Conservation (phyloP, 208 protist genomes). For the Acanthamoeba quina region DNA sequence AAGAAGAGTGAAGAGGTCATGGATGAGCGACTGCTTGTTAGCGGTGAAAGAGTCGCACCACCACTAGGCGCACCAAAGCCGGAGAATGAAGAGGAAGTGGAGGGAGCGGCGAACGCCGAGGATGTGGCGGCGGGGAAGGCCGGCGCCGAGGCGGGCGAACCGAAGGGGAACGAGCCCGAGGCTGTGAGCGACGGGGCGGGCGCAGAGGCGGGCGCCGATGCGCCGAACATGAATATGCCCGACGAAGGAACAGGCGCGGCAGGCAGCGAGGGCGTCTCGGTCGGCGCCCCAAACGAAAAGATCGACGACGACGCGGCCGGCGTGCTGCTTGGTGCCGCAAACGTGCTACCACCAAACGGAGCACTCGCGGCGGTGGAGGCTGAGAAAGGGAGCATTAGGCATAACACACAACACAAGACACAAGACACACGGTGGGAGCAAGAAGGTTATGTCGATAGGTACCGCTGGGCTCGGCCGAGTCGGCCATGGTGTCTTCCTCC, state of each 20-base stretch:
- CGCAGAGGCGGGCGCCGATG: neutral
- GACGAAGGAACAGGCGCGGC: neutral
- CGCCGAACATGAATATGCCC: slow-evolving; percentile 15
- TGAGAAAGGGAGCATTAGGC: neutral
- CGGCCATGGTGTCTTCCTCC: slow-evolving; percentile 21
- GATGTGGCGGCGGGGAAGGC: neutral
- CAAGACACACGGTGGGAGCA: too few species aligned
- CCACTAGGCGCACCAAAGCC: neutral
- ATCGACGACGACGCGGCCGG: neutral
- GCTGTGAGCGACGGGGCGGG: neutral
- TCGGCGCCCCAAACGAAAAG: neutral
- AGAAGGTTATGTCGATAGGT: neutral
- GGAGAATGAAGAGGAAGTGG: neutral
- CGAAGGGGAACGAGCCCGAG: slow-evolving; percentile 20
- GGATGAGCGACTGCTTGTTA: neutral
- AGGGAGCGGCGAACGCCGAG: neutral
- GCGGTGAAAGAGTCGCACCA: neutral
- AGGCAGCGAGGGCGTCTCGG: neutral
- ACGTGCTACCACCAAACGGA: neutral
- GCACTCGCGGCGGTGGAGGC: neutral
- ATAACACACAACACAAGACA: neutral
- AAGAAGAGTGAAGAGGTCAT: neutral
- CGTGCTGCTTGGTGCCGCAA: neutral
- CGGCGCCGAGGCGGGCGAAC: neutral
- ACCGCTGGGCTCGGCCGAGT: slow-evolving; percentile 3